These are phyloP conservation scores for Kockiozyma suomiensis DNA, from an alignment of 805 yeast species.

Conservation along the genomic window DNA sequence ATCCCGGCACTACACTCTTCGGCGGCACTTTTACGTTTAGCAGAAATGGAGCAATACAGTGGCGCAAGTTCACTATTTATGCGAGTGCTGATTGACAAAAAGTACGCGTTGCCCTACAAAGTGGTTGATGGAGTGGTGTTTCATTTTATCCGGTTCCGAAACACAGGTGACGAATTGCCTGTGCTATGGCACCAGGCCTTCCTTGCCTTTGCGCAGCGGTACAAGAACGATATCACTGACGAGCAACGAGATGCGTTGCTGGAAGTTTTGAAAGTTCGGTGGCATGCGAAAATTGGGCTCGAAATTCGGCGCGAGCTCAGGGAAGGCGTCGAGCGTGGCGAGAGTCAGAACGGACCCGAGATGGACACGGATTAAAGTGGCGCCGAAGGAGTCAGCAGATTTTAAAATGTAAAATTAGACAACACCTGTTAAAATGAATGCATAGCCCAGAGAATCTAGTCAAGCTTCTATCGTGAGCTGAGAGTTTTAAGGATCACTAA, in stretches of 20 bases:
- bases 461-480: too few relatives aligned
- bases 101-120: conserved; percentile 95
- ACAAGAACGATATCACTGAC: conserved; percentile 96
- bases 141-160: conserved; percentile 88
- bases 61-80: conserved; percentile 92
- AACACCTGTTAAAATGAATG: too few relatives aligned
- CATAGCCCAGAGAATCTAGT: too few relatives aligned
- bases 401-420: too few relatives aligned
- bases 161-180: conserved; percentile 59
- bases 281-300: conserved; percentile 85
- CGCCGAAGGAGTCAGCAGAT: not conserved
- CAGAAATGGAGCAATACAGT: conserved; percentile 71
- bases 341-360: conserved; percentile 8
- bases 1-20: conserved; percentile 95
- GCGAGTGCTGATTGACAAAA: conserved; percentile 85
- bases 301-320: conserved; percentile 91
- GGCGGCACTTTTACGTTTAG: conserved; percentile 84
- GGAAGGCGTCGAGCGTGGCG: conserved; percentile 66
- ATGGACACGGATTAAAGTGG: conserved; percentile 4
- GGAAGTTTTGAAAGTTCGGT: conserved; percentile 88
- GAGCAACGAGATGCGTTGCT: conserved; percentile 94
- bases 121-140: conserved; percentile 92
- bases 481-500: too few relatives aligned
- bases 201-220: conserved; percentile 90
- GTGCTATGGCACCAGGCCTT: conserved; percentile 98